Base-by-base conservation (phyloP, 257 asterid genomes). In the Capsicum chinense region DNA sequence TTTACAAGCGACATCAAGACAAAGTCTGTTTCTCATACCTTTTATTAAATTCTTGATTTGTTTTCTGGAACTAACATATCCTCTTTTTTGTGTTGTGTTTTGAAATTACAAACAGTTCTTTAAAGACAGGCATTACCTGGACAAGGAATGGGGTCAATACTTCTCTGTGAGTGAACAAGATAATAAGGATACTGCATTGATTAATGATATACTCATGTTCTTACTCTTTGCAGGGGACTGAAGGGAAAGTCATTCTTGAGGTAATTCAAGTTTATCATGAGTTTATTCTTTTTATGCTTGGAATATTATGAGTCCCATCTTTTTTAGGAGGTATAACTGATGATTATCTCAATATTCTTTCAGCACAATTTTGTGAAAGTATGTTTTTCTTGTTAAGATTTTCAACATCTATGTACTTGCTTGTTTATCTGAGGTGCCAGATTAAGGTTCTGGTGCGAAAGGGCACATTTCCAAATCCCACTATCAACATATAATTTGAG, bases 101-200 rank as follows among this genome's bases (percentile, higher is more conserved):
- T 52, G 26, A 39, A 59, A 68, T 64, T 56, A 16, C 16, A 54
- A 57, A 79, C 91, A 94, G 99, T 96, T 96, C 88, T 96, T 96
- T 89, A 96, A 95, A 92, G 98, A 96, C 87, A 95, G 99, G 17
- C 97, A 94, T 87, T 96, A 96, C 91, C 89, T 96, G 91, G 97
- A 91, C 89, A 96, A 96, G 90, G 99, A 96, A 92, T 94, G 98
- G 98, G 98, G 99, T 26, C 93, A 84, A 88, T 94, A 94, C 90
- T 90, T 96, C 85, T 90, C 95, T 83, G 99, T 96, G 87, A 93
- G 97, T 92, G 62, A 58, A 66, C 54, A 79, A 68, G 67, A 80
- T 21, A 2, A 35, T 21, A 47, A 67, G 74, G 50, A 10, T 12
- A 10, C 44, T 67, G 48, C 57, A 58, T 9, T 71, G 57, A 70